Evolutionary conservation across 2,329 filamentous ascomycete genomes (phyloP).

Genomic region (Cladophialophora psammophila): DNA sequence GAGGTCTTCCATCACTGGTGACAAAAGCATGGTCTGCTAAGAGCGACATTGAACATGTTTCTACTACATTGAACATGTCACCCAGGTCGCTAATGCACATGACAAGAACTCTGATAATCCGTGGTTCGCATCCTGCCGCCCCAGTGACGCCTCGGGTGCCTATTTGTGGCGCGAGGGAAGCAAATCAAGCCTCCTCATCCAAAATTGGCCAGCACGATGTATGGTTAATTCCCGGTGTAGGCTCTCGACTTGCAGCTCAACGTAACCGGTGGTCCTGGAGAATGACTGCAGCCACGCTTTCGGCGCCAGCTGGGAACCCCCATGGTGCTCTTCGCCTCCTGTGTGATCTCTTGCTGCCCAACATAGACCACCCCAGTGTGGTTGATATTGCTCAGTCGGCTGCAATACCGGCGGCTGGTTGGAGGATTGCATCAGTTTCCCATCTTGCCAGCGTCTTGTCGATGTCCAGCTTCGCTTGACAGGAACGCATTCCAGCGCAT

Average conservation of each 20-base stretch:
- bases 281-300: background rate
- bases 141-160: constrained; percentile 1
- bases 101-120: constrained; percentile 8
- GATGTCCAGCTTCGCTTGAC: background rate
- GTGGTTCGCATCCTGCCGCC: background rate
- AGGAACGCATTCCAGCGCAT: background rate
- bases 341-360: background rate
- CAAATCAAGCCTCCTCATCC: background rate
- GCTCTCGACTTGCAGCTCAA: background rate
- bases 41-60: background rate
- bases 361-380: background rate
- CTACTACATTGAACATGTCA: background rate
- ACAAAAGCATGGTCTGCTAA: background rate
- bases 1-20: background rate
- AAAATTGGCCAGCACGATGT: background rate
- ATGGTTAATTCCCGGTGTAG: background rate
- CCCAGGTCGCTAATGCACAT: constrained; percentile 5
- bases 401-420: background rate
- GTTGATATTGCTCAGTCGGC: background rate
- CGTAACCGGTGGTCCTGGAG: background rate
- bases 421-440: background rate
- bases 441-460: background rate
- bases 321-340: background rate
- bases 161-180: background rate
- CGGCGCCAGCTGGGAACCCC: background rate